These are phyloP conservation scores for Cotoneaster glaucophyllus DNA, from an alignment of 306 rosid genomes.

Conservation along the genomic window DNA sequence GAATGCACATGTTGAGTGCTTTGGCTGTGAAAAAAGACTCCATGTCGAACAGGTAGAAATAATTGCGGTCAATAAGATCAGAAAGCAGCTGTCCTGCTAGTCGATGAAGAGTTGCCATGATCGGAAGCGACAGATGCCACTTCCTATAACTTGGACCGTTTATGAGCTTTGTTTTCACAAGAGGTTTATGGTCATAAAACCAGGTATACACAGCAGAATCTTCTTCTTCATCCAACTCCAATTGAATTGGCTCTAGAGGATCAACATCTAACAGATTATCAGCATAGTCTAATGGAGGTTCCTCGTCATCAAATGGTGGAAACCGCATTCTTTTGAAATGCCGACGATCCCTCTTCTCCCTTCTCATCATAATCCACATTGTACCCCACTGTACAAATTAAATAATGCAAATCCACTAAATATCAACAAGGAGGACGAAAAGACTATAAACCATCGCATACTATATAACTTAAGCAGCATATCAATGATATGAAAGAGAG, in stretches of 20 bases:
- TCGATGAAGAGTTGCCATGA: constrained; percentile 98
- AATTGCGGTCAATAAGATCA: constrained; percentile 89
- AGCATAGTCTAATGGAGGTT: constrained; percentile 96
- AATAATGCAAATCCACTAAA: neutral
- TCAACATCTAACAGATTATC: constrained; percentile 96
- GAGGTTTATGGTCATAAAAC: constrained; percentile 98
- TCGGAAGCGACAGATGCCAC: constrained; percentile 99
- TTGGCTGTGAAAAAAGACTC: constrained; percentile 98
- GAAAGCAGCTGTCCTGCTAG: constrained; percentile 97
- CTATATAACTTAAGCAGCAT: neutral
- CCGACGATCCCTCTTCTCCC: constrained; percentile 98
- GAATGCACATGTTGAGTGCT: constrained; percentile 98
- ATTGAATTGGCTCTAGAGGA: constrained; percentile 95
- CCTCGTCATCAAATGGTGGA: constrained; percentile 99
- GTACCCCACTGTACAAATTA: constrained; percentile 76
- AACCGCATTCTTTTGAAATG: constrained; percentile 99
- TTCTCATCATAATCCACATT: constrained; percentile 99
- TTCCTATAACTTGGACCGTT: constrained; percentile 97
- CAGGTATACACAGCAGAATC: constrained; percentile 96
- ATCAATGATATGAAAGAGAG: neutral
- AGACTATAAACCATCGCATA: neutral
- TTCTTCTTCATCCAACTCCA: constrained; percentile 95
- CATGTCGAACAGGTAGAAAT: constrained; percentile 98
- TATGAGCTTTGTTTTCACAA: constrained; percentile 91
- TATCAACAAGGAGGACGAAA: neutral